A percentile compares a stretch with the other conserved stretches of the same genome.
These are phyloP conservation scores for Nepenthes alata DNA, from an alignment of 179 eudicot species.

Conservation along the genomic window DNA sequence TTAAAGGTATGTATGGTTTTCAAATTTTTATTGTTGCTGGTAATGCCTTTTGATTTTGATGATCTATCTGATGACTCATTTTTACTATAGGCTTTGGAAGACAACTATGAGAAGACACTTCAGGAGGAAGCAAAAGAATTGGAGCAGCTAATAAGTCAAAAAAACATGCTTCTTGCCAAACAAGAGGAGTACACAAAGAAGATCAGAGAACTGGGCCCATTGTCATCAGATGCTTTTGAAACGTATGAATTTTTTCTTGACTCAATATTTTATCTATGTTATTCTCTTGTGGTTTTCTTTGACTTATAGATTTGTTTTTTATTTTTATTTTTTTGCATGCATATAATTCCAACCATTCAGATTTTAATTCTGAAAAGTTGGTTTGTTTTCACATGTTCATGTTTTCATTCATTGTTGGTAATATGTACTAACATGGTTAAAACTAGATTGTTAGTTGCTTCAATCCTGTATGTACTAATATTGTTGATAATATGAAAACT, in stretches of 20 bases:
- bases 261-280: neutral
- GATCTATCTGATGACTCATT: slow-evolving; percentile 12
- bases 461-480: too few relatives aligned
- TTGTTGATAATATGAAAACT: too few relatives aligned
- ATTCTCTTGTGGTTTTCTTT: too few relatives aligned
- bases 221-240: slow-evolving; percentile 92
- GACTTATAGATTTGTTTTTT: too few relatives aligned
- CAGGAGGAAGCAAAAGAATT: slow-evolving; percentile 83
- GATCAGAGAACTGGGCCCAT: slow-evolving; percentile 82
- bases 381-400: too few relatives aligned
- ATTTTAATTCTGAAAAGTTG: too few relatives aligned
- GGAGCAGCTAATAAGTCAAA: slow-evolving; percentile 70
- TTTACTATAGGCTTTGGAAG: slow-evolving; percentile 47
- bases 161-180: slow-evolving; percentile 64
- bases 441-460: too few relatives aligned
- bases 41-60: slow-evolving; percentile 6
- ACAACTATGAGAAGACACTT: slow-evolving; percentile 37
- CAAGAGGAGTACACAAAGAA: slow-evolving; percentile 90
- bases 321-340: too few relatives aligned
- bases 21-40: slow-evolving; percentile 5
- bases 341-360: too few relatives aligned
- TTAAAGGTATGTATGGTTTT: slow-evolving; percentile 40
- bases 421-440: too few relatives aligned
- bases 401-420: too few relatives aligned
- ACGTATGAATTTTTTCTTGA: slow-evolving; percentile 33